Evolutionary conservation across 768 basidiomycete species (phyloP), one percentile per base, ranked within the genome.

Genomic region (Russula ochroleuca): DNA sequence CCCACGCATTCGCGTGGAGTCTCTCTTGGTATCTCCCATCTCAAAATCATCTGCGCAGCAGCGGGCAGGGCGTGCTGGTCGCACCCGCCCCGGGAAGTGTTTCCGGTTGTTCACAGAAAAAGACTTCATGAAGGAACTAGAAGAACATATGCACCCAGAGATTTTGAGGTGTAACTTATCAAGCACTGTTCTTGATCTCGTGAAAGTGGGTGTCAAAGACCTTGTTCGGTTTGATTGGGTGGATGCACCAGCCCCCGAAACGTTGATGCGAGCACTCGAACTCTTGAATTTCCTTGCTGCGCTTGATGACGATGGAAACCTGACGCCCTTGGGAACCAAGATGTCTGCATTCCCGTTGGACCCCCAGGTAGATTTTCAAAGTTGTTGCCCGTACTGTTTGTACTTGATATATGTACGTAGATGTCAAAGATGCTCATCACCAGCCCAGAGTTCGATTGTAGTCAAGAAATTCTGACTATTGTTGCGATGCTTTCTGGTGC

Each of bases 321-420:
- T 99, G 62, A 98, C 97, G 0, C 75, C 85, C 0, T 77, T 98
- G 8, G 97, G 97, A 6, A 78, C 76, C 40, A 87, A 92, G 64
- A 98, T 98, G 96, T 95, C 97, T 0, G 94, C 97, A 69, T 98
- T 98, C 79, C 97, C 96, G 14, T 81, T 99, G n/a, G 97, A 98
- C 74, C 97, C 96, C 41, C 95, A 95, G 80, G 91, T 90, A 68
- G 15, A 3, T 23, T 25, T 9, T 14, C 9, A 14, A 3, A 9
- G 11, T 1, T 31, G 45, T 35, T 19, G 11, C 23, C 28, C 47
- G 43, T 54, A 49, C 28, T 19, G 13, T 37, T n/a, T 11, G n/a
- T 19, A 17, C 23, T 50, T 25, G 51, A 19, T 15, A n/a, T 11
- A 31, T 59, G 28, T 28, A 13, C 13, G 37, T 67, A 92, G 86